phyloP scores from a whole-genome alignment of 2,329 filamentous ascomycete genomes.

The Fusarium solani-melongenae region DNA sequence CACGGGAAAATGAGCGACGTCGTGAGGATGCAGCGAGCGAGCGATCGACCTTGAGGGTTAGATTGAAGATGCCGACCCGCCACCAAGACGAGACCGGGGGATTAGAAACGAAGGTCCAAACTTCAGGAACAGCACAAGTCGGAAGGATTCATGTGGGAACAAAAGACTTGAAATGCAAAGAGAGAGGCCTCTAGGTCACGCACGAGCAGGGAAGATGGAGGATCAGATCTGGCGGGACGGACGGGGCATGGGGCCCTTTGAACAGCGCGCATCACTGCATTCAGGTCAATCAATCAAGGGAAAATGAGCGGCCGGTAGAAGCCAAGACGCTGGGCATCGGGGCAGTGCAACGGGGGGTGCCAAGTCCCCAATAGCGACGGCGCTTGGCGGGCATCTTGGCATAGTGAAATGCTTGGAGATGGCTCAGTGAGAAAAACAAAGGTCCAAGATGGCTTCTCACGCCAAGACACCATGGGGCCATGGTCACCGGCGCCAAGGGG shows the following conservation, averaged over 20 bases:
- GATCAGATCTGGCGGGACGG: conserved; percentile 20
- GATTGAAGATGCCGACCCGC: neutral
- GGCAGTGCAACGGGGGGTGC: conserved; percentile 36
- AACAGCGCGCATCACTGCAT: neutral
- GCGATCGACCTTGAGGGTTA: neutral
- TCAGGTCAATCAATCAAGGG: conserved; percentile 1
- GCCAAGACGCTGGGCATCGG: conserved; percentile 41
- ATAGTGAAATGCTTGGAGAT: conserved; percentile 4
- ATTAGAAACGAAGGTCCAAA: neutral
- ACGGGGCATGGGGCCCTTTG: conserved; percentile 19
- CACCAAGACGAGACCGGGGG: neutral
- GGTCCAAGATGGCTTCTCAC: neutral
- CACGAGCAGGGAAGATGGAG: conserved; percentile 2
- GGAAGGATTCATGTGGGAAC: neutral
- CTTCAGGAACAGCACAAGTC: neutral
- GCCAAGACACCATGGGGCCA: conserved; percentile 30
- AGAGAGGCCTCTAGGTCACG: conserved; percentile 1
- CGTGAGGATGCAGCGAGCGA: conserved; percentile 10
- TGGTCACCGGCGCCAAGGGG: conserved; percentile 9
- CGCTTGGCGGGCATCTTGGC: conserved; percentile 26
- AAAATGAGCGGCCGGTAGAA: conserved; percentile 15
- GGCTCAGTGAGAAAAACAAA: neutral
- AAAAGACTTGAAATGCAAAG: conserved; percentile 4
- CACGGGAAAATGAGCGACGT: conserved; percentile 31
- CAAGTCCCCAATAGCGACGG: neutral